A percentile compares a stretch with the other conserved stretches of the same genome.
Evolutionary conservation across 805 yeast species (phyloP).

Genomic region (Sugiyamaella lignohabitans): DNA sequence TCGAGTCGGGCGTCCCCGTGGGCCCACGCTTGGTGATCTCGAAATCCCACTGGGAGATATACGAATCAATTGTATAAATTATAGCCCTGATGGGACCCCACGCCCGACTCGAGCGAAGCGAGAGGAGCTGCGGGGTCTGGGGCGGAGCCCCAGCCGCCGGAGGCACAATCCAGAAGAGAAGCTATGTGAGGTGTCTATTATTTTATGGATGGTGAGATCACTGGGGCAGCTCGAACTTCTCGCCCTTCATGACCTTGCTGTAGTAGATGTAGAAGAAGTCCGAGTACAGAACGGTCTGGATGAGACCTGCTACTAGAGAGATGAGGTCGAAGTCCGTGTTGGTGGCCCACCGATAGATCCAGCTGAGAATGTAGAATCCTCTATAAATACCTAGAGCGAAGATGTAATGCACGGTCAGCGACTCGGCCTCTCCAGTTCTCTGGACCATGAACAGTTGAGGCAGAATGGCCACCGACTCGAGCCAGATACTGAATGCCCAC

Average conservation of each 20-base stretch:
- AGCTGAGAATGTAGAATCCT: conserved; percentile 85
- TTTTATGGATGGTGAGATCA: conserved; percentile 14
- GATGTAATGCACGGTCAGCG: conserved; percentile 85
- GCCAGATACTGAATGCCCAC: conserved; percentile 91
- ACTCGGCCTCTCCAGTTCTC: conserved; percentile 80
- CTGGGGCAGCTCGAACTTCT: conserved; percentile 65
- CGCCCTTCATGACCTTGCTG: conserved; percentile 67
- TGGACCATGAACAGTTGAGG: conserved; percentile 92
- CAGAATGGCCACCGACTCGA: conserved; percentile 83
- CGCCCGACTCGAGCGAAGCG: background rate
- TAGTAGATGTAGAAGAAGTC: conserved; percentile 95
- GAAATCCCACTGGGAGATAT: too few relatives aligned
- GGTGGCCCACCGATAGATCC: conserved; percentile 76
- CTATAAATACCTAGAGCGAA: conserved; percentile 90
- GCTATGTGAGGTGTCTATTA: background rate
- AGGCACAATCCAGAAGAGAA: background rate
- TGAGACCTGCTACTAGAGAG: conserved; percentile 68
- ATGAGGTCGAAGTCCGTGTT: conserved; percentile 64
- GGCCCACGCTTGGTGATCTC: too few relatives aligned
- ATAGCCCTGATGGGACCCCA: too few relatives aligned
- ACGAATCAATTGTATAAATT: too few relatives aligned
- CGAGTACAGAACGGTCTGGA: conserved; percentile 84
- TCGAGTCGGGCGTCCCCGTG: background rate
- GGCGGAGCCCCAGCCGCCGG: background rate
- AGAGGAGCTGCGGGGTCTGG: background rate